Percentiles rank a stretch among this genome's conserved stretches.
Evolutionary conservation across 169 alveolate genomes (phyloP).

Genomic region (Cryptosporidium xiaoi): DNA sequence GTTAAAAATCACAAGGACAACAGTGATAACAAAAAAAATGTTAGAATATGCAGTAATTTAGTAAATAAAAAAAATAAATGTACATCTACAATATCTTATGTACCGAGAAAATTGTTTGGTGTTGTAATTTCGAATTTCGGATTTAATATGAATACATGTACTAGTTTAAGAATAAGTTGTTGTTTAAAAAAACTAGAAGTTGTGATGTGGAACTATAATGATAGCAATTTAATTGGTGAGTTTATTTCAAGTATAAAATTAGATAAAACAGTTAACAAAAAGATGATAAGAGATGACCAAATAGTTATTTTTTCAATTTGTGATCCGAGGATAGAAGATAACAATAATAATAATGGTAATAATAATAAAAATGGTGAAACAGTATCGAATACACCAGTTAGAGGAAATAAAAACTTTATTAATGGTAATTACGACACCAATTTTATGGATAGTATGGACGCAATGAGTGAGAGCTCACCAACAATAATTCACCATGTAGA

Average conservation of each 20-base stretch:
- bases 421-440: too few relatives aligned
- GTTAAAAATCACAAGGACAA: slow-evolving; percentile 5
- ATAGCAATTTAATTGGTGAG: slow-evolving; percentile 41
- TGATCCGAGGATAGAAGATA: slow-evolving; percentile 5
- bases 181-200: slow-evolving; percentile 48
- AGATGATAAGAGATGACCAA: slow-evolving; percentile 39
- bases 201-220: slow-evolving; percentile 56
- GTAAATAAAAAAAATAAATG: neutral
- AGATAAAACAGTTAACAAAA: slow-evolving; percentile 12
- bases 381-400: slow-evolving; percentile 17
- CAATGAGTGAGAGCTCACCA: slow-evolving; percentile 46
- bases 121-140: slow-evolving; percentile 21
- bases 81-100: neutral
- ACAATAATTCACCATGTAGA: slow-evolving; percentile 16
- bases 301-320: slow-evolving; percentile 37
- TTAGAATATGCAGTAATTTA: neutral
- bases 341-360: neutral
- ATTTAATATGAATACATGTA: slow-evolving; percentile 51
- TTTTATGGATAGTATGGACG: neutral
- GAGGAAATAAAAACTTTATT: neutral
- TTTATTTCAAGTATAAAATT: slow-evolving; percentile 33
- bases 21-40: neutral
- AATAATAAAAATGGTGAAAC: neutral
- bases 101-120: slow-evolving; percentile 60
- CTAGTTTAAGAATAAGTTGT: slow-evolving; percentile 42